Base-by-base conservation (phyloP, 2,329 filamentous ascomycete species). In the Ophiostoma perfectum region DNA sequence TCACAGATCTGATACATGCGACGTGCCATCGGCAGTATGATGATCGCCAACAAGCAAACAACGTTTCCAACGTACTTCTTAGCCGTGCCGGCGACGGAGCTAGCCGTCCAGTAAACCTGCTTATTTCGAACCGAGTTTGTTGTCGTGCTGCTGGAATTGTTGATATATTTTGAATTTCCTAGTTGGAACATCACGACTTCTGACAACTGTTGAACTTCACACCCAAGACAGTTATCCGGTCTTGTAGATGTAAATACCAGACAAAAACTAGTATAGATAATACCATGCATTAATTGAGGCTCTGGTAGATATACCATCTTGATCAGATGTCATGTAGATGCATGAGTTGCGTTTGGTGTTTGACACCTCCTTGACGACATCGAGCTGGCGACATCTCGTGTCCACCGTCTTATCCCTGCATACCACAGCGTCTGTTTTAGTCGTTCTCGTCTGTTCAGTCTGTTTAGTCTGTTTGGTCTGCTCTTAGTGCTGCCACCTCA, bases 1-100 rank as follows among this genome's bases (percentile, higher is more conserved):
- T 75, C 73, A 66, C 67, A 58, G 62, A 66, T 69, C 63, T 75
- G 74, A 75, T 72, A 76, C 74, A 69, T 66, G 67, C 68, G 66
- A 69, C 70, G 75, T 76, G 71, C 73, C 75, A 76, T 70, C 72
- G 72, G 71, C 73, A 70, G 75, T 76, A 72, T 76, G 75, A 76
- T 76, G 58, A 62, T 42, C 14, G 38, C 58, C 36, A 39, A 39
- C 36, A 36, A 41, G 27, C 5, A 39, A 62, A n/a, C 55, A 62
- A 39, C 55, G 55, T 14, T 27, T 47, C 63, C 47, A 38, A 16
- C 41, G 45, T 27, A 2, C 27, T 27, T 27, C 62, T 58, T 39
- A 12, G 36, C 36, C 36, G 27, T 39, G 27, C 27, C 36, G 27
- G 55, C 5, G 36, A 39, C 38, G 41, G 11, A 36, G 12, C 27